Percentiles rank a stretch among this genome's conserved stretches.
These are phyloP conservation scores for Podospora conica DNA, from an alignment of 495 filamentous ascomycete genomes.

Conservation along the genomic window DNA sequence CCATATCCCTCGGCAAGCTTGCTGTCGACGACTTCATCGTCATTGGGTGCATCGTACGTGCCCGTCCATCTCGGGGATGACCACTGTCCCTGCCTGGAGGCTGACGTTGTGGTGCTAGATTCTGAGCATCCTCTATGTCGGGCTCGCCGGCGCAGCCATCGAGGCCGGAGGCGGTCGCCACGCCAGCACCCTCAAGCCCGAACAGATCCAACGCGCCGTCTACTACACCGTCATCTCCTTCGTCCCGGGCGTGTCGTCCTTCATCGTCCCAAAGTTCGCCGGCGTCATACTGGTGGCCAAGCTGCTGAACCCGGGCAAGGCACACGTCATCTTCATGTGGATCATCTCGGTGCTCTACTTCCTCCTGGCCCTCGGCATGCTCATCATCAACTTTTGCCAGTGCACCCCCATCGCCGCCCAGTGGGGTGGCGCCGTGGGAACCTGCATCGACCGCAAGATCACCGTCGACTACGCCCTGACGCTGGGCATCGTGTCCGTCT, in stretches of 20 bases:
- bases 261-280: slow-evolving; percentile 24
- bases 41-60: slow-evolving; percentile 10
- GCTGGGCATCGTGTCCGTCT: slow-evolving; percentile 13
- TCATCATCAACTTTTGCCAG: slow-evolving; percentile 23
- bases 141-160: slow-evolving; percentile 12
- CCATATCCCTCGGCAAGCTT: slow-evolving; percentile 11
- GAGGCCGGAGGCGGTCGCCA: slow-evolving; percentile 17
- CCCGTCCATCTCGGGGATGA: background rate
- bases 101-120: slow-evolving; percentile 12
- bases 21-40: slow-evolving; percentile 13
- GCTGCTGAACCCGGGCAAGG: slow-evolving; percentile 14
- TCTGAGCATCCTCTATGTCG: slow-evolving; percentile 15
- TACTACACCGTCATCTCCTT: slow-evolving; percentile 22
- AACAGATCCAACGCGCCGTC: slow-evolving; percentile 9
- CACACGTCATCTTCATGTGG: slow-evolving; percentile 19
- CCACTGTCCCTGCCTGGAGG: background rate
- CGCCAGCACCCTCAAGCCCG: slow-evolving; percentile 8
- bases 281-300: slow-evolving; percentile 21
- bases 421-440: slow-evolving; percentile 14
- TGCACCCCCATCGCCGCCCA: slow-evolving; percentile 20
- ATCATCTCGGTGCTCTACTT: slow-evolving; percentile 14
- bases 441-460: slow-evolving; percentile 19
- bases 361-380: slow-evolving; percentile 10
- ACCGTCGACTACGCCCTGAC: slow-evolving; percentile 17
- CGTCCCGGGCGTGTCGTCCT: slow-evolving; percentile 21